phyloP scores from a whole-genome alignment of 2,329 filamentous ascomycete genomes.

The Nemania serpens region DNA sequence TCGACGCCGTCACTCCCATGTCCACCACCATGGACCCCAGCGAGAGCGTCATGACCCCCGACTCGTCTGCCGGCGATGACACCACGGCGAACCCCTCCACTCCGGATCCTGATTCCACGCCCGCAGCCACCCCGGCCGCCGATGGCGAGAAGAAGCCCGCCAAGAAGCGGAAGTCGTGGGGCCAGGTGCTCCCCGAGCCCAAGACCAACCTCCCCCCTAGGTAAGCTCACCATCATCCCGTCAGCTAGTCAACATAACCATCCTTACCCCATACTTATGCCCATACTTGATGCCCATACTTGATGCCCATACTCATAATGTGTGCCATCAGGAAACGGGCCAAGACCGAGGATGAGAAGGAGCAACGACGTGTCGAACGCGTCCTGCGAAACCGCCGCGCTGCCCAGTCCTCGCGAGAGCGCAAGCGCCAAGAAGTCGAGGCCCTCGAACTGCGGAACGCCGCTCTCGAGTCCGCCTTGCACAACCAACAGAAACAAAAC shows the following conservation, averaged over 20 bases:
- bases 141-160: constrained; percentile 66
- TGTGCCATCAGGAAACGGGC: constrained; percentile 75
- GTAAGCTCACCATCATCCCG: constrained; percentile 52
- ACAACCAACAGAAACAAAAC: constrained; percentile 62
- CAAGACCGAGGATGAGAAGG: constrained; percentile 98
- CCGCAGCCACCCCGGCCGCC: constrained; percentile 31
- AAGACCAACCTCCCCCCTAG: constrained; percentile 95
- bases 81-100: constrained; percentile 18
- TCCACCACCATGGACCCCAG: constrained; percentile 48
- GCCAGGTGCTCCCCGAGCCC: constrained; percentile 92
- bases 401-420: constrained; percentile 93
- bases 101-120: constrained; percentile 27
- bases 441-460: constrained; percentile 77
- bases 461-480: constrained; percentile 67
- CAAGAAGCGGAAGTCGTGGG: constrained; percentile 99
- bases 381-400: constrained; percentile 95
- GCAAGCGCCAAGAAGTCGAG: constrained; percentile 87
- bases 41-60: constrained; percentile 55
- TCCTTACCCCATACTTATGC: no score
- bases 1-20: constrained; percentile 43
- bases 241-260: no score
- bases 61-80: constrained; percentile 43
- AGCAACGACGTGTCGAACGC: constrained; percentile 94
- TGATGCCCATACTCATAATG: no score
- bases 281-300: no score